phyloP scores from a whole-genome alignment of 192 early-diverging fungal species.

The Coemansia sp. region DNA sequence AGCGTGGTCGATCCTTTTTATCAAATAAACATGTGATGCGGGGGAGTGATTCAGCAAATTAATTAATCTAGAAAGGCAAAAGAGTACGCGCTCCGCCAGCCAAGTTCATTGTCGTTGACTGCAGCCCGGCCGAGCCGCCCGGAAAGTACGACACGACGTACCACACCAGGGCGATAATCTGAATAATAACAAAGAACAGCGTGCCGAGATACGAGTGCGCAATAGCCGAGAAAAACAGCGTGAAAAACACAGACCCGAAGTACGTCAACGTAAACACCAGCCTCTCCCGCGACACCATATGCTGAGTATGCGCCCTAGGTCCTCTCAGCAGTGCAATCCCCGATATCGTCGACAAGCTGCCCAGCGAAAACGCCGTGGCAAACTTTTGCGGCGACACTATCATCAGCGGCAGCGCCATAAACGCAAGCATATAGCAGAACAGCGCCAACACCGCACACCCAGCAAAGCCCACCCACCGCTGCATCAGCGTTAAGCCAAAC shows the following conservation, averaged over 20 bases:
- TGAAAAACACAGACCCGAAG: constrained; percentile 79
- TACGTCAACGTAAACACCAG: constrained; percentile 81
- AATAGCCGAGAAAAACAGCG: constrained; percentile 78
- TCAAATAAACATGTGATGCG: neutral
- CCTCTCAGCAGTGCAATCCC: constrained; percentile 79
- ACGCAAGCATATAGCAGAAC: constrained; percentile 58
- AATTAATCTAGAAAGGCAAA: constrained; percentile 33
- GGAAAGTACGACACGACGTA: constrained; percentile 85
- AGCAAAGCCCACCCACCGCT: constrained; percentile 56
- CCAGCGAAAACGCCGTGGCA: constrained; percentile 76
- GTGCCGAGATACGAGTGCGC: constrained; percentile 79
- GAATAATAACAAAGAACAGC: constrained; percentile 75
- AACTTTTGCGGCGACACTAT: constrained; percentile 73
- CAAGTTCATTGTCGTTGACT: constrained; percentile 58
- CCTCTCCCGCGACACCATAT: constrained; percentile 78
- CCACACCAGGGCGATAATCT: constrained; percentile 81
- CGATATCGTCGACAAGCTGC: constrained; percentile 55
- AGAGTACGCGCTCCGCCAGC: constrained; percentile 46
- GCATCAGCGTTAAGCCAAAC: constrained; percentile 56
- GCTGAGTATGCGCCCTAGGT: constrained; percentile 76
- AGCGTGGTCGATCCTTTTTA: neutral
- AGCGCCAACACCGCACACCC: constrained; percentile 53
- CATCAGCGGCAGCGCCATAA: constrained; percentile 68
- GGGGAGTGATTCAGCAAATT: neutral
- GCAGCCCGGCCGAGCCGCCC: constrained; percentile 65